A percentile compares a stretch with the other conserved stretches of the same genome.
Evolutionary conservation across 225 moss, liverwort and hornwort genomes (phyloP).

Genomic region (Lunularia cruciata): DNA sequence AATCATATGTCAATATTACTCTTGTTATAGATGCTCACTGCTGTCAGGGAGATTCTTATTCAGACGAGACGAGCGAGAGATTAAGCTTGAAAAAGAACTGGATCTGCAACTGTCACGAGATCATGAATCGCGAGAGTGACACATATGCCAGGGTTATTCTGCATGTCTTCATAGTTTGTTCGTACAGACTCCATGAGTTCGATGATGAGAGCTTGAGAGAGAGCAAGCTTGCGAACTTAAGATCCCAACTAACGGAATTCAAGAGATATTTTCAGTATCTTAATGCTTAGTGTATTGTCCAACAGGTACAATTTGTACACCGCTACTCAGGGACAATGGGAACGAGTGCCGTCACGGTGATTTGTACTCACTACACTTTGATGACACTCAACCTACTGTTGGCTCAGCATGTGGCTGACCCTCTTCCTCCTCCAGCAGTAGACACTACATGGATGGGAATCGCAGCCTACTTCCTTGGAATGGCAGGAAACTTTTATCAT

Average conservation of each 20-base stretch:
- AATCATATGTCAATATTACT: too few relatives aligned
- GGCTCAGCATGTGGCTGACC: conserved; percentile 33
- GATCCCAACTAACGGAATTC: too few relatives aligned
- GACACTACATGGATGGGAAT: conserved; percentile 44
- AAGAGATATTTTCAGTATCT: too few relatives aligned
- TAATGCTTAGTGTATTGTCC: not conserved
- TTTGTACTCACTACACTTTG: not conserved
- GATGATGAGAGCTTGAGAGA: not conserved
- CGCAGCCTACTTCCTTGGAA: conserved; percentile 23
- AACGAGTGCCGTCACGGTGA: not conserved
- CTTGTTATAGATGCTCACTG: not conserved
- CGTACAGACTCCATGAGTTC: not conserved
- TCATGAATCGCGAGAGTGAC: not conserved
- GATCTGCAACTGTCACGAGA: too few relatives aligned
- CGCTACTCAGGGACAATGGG: conserved; percentile 43
- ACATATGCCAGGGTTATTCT: too few relatives aligned
- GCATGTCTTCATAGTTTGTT: too few relatives aligned
- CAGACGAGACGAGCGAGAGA: too few relatives aligned
- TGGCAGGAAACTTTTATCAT: conserved; percentile 49
- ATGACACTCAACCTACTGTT: conserved; percentile 15
- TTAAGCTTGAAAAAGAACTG: too few relatives aligned
- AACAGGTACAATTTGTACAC: conserved; percentile 42
- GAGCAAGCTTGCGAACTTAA: not conserved
- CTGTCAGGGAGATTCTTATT: too few relatives aligned
- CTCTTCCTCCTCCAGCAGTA: conserved; percentile 33